Evolutionary conservation across 75 land plant species (phyloP), one percentile per base, ranked within the genome.

Genomic region (Isoetes taiwanensis): DNA sequence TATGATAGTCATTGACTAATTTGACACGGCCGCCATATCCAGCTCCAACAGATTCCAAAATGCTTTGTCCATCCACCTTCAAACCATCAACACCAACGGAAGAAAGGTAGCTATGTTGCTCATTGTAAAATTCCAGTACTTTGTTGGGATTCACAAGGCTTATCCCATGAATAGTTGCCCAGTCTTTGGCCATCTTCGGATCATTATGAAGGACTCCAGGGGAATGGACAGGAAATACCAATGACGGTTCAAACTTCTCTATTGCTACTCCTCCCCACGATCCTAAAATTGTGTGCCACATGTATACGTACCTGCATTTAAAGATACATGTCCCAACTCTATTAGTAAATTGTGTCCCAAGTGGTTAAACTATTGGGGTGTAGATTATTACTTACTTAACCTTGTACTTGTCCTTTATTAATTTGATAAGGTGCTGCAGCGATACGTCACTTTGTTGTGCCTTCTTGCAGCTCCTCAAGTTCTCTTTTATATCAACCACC

Each of bases 21-120:
- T n/a, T n/a, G n/a, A 81, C 81, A 52, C 85, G 67, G 0, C 84
- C 84, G 31, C 84, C 84, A 64, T 68, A 70, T 6, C 85, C 78
- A 26, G 52, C 34, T 2, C 86, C 86, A 28, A 83, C 72, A 3
- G 83, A 76, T 43, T 83, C 86, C 28, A 83, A 61, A 6, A 76
- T 19, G 58, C 76, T 83, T 41, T 79, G 83, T 30, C 76, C 86
- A 58, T 83, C 83, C 19, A 83, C 86, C 38, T 83, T 80, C 1
- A 83, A 79, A 16, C 86, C 86, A 62, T 83, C 86, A 16, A 79
- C 60, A 1, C 82, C 82, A 32, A 64, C 43, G 2, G 59, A 52
- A 34, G 72, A 56, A 32, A 83, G 70, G 56, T 79, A 46, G 50
- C 50, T 46, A n/a, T 46, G 50, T 19, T 19, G 50, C 50, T 46